A percentile compares a stretch with the other conserved stretches of the same genome.
phyloP scores from a whole-genome alignment of 73 alveolate species.

The Tetrahymena borealis region DNA sequence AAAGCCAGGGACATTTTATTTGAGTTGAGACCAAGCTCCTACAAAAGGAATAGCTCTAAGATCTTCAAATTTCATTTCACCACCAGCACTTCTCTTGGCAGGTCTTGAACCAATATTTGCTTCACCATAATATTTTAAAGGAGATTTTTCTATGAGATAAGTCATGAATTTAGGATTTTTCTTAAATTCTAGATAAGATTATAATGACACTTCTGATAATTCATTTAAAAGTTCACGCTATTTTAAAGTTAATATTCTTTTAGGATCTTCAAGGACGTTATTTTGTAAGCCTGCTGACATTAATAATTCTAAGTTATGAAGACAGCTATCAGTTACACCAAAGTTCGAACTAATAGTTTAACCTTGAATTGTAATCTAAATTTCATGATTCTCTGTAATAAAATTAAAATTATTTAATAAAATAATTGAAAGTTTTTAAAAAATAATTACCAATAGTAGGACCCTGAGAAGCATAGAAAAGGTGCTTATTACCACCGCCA shows the following conservation, averaged over 20 bases:
- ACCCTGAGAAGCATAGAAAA: background rate
- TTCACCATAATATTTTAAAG: background rate
- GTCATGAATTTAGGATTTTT: background rate
- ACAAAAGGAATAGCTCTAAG: background rate
- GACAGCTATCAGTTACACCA: background rate
- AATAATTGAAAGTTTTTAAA: background rate
- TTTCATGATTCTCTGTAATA: background rate
- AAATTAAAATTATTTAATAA: background rate
- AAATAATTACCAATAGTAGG: background rate
- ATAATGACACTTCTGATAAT: background rate
- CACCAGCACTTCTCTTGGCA: background rate
- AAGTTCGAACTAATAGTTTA: background rate
- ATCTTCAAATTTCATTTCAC: background rate
- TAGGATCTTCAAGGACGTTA: background rate
- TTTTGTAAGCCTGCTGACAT: background rate
- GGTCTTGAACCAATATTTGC: background rate
- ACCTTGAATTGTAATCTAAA: background rate
- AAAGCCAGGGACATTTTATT: background rate
- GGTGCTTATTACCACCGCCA: background rate
- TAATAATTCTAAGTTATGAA: background rate
- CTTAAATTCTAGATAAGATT: background rate
- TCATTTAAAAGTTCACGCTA: background rate
- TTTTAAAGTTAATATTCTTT: background rate
- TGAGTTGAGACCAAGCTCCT: background rate
- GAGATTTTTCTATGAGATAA: background rate